Conservation (phyloP, 805 yeast species). For the Teunomyces cretensis region DNA sequence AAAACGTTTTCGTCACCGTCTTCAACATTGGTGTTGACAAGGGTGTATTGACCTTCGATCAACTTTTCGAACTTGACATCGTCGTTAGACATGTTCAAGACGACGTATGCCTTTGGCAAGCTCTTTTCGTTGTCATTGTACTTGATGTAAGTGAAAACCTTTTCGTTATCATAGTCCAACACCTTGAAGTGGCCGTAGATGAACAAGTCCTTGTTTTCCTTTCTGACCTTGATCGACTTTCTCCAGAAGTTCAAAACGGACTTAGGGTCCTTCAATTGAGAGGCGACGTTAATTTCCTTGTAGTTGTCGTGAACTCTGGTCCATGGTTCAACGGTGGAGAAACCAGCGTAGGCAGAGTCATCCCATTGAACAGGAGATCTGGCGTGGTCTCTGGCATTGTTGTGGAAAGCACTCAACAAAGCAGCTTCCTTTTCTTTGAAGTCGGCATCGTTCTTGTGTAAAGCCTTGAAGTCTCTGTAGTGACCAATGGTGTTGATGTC, state of each 20-base stretch:
- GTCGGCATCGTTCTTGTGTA: conserved; percentile 22
- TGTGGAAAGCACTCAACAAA: conserved; percentile 33
- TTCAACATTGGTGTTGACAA: conserved; percentile 33
- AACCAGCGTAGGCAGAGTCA: conserved; percentile 43
- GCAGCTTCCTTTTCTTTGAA: conserved; percentile 20
- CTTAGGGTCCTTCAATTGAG: conserved; percentile 44
- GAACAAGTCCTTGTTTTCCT: conserved; percentile 42
- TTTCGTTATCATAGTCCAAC: conserved; percentile 42
- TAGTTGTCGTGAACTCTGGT: conserved; percentile 51
- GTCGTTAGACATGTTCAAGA: conserved; percentile 43
- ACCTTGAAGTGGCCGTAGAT: conserved; percentile 48
- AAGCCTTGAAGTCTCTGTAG: conserved; percentile 31
- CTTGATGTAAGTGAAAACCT: conserved; percentile 45
- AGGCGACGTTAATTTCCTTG: conserved; percentile 47
- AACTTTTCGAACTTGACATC: conserved; percentile 27
- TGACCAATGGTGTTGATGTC: conserved; percentile 50
- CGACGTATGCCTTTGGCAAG: conserved; percentile 28
- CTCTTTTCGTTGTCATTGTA: conserved; percentile 21
- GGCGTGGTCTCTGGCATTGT: conserved; percentile 51
- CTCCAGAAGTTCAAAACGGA: conserved; percentile 50
- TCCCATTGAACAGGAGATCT: conserved; percentile 62
- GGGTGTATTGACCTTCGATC: conserved; percentile 26
- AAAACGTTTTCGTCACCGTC: conserved; percentile 23
- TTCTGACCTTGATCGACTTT: conserved; percentile 43
- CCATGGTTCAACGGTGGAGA: conserved; percentile 53